Evolutionary conservation across 139 green algal species (phyloP), one percentile per base, ranked within the genome.

Genomic region (Volvox reticuliferus): DNA sequence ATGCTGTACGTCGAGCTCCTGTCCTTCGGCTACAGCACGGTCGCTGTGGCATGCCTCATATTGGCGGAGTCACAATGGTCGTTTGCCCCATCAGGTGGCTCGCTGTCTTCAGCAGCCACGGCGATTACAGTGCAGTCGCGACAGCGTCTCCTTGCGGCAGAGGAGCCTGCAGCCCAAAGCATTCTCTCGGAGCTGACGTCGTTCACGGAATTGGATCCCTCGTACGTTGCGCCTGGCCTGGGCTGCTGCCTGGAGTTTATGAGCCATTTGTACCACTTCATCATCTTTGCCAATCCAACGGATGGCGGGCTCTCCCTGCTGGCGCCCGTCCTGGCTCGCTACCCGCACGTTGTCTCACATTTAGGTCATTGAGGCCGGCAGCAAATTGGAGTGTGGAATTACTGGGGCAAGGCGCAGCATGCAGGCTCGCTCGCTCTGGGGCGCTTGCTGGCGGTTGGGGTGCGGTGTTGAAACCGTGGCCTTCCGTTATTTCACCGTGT

Each of bases 1-100:
- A 21, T 91, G 62, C 32, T 91, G 76, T 78, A 91, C 87, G 76
- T 62, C 18, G 24, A 20, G 12, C 55, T 91, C 33, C 61, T 91
- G 24, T 26, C 61, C 33, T 86, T 85, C 61, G 33, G 76, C 61
- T 91, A 91, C 87, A 79, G 61, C 33, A 91, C 87, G 22, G 28
- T 91, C 14, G 87, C 87, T 16, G 24, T 30, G 0, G 87, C 76
- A 14, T 86, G 87, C 76, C 33, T 91, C 24, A 79, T 86, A 1
- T 63, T 91, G 24, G 76, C 87, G 2, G 55, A 91, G 61, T 55
- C 44, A 55, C 44, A 55, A 55, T 55, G 44, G 44, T 9, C 44
- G 44, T 55, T 55, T 55, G 44, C 9, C 9, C 44, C 44, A 55
- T 55, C 44, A 9, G 44, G 44, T 55, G 44, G 44, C 44, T 55